Conservation (phyloP, 441 rosid genomes). For the Eutrema salsugineum region DNA sequence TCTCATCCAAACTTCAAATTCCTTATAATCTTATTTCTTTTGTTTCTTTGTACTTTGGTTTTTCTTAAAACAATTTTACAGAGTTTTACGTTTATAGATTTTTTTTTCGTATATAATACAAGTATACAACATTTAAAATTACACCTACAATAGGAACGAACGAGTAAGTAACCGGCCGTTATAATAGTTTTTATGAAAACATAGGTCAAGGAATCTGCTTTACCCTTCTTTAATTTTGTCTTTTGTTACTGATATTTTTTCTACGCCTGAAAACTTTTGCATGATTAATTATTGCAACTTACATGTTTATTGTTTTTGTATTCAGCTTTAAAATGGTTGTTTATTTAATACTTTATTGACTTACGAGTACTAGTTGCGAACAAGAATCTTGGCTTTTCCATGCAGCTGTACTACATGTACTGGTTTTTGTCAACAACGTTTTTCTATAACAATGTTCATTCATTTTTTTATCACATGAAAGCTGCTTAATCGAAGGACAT, state of each 20-base stretch:
- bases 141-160: not conserved
- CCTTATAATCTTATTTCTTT: not conserved
- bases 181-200: not conserved
- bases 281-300: slow-evolving; percentile 4
- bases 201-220: slow-evolving; percentile 27
- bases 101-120: no score
- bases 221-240: not conserved
- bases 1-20: not conserved
- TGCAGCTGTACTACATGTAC: not conserved
- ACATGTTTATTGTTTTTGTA: not conserved
- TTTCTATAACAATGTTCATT: not conserved
- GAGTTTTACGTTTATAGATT: not conserved
- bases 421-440: slow-evolving; percentile 8
- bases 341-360: slow-evolving; percentile 18
- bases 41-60: not conserved
- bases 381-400: slow-evolving; percentile 19
- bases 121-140: not conserved
- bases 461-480: not conserved
- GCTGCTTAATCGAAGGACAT: not conserved
- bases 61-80: not conserved
- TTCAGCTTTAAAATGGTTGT: not conserved
- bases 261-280: not conserved
- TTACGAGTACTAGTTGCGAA: slow-evolving; percentile 14
- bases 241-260: slow-evolving; percentile 5
- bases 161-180: slow-evolving; percentile 4